Base-by-base conservation (phyloP, 2,329 filamentous ascomycete genomes). In the Penicillium sp. region DNA sequence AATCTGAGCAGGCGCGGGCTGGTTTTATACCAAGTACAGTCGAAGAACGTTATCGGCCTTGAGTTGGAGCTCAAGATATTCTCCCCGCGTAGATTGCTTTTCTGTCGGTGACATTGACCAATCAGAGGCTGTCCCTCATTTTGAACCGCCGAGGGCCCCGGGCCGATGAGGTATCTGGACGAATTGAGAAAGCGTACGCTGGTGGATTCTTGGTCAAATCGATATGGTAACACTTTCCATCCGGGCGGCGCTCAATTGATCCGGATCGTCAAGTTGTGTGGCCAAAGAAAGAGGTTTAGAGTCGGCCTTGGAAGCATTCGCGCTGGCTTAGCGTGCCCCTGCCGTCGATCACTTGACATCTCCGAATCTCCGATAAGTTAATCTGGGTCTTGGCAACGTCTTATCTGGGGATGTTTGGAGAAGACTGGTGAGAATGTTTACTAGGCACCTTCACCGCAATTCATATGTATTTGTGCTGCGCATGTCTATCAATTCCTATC, bases 151-250 rank as follows among this genome's bases (percentile, higher is more conserved):
- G 59, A 61, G 34, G 8, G 34, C 16, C 22, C 22, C 7, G 22
- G 22, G 22, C 43, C 35, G 46, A 42, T 50, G 41, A 36, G 18
- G 50, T 35, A 42, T 46, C 13, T 55, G 16, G 56, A 56, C 58
- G 45, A 51, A 60, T 59, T 44, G 41, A 59, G 58, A 56, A 61
- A 48, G 59, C 60, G 52, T 60, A 61, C 50, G 53, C 55, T 38
- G 49, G 41, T 48, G 48, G 47, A 40, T 49, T 49, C 30, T 31
- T 46, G 35, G 41, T 49, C 47, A 46, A 46, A 40, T 50, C 38
- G 28, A 50, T 50, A 33, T 33, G 48, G 48, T 50, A 50, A 50
- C 27, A 47, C 37, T 41, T 50, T 50, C 37, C 43, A 40, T 46
- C n/a, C 12, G 35, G 27, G 25, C 25, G 8, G 18, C 46, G 13